Evolutionary conservation across 257 asterid genomes (phyloP).

Genomic region (Solanum okadae): DNA sequence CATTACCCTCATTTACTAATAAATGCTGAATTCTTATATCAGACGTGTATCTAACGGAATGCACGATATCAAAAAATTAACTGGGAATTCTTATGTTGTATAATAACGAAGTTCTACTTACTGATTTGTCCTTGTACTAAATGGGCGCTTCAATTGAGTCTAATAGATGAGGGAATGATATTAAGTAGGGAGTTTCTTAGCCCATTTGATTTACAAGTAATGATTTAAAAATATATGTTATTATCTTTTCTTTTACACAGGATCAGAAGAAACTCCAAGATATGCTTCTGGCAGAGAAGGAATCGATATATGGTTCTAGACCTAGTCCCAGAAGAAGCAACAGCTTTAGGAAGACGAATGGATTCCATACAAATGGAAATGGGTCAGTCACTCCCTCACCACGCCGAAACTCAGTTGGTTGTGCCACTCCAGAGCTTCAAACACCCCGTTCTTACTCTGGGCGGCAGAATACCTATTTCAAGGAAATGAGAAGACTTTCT

Average conservation of each 20-base stretch:
- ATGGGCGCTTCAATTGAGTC: not conserved
- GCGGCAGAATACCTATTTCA: conserved; percentile 58
- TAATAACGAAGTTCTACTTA: not conserved
- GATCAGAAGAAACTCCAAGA: conserved; percentile 88
- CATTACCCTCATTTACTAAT: not conserved
- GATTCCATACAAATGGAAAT: conserved; percentile 42
- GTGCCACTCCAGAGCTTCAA: conserved; percentile 53
- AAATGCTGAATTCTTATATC: not conserved
- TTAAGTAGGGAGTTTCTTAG: not conserved
- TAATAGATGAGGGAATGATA: not conserved
- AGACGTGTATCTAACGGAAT: not conserved
- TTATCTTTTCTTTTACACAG: conserved; percentile 21
- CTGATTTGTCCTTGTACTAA: not conserved
- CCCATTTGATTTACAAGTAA: not conserved
- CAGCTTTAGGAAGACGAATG: conserved; percentile 59
- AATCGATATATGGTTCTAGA: conserved; percentile 73
- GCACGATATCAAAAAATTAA: not conserved
- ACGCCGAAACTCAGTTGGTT: conserved; percentile 66
- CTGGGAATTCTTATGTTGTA: not conserved
- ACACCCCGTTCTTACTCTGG: conserved; percentile 87
- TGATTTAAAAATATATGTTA: not conserved
- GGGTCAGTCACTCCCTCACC: conserved; percentile 88
- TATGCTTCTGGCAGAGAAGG: conserved; percentile 80
- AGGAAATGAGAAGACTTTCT: conserved; percentile 82
- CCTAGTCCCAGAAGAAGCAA: conserved; percentile 82